These are phyloP conservation scores for Alternaria gaisen DNA, from an alignment of 2,329 filamentous ascomycete species.

Conservation along the genomic window DNA sequence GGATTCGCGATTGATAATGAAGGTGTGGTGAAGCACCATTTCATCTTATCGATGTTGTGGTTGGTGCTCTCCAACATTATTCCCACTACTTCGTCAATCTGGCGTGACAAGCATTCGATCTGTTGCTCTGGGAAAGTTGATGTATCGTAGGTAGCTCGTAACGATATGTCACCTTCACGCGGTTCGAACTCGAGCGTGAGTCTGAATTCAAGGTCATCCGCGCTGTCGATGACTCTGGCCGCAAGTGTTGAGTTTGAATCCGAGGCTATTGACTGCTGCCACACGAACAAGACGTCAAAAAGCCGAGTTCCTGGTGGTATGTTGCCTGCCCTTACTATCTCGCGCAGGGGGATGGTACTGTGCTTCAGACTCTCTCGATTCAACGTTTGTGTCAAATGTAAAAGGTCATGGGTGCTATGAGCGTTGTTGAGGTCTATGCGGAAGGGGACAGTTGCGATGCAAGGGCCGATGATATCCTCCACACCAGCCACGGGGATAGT, in stretches of 20 bases:
- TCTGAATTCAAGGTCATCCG: conserved; percentile 79
- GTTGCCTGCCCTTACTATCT: conserved; percentile 71
- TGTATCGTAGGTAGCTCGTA: conserved; percentile 65
- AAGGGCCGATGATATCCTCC: conserved; percentile 80
- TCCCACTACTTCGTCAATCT: conserved; percentile 66
- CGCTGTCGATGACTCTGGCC: conserved; percentile 66
- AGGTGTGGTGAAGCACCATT: conserved; percentile 29
- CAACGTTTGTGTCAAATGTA: conserved; percentile 69
- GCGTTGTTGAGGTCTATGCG: conserved; percentile 67
- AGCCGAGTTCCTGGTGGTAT: conserved; percentile 65
- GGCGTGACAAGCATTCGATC: conserved; percentile 64
- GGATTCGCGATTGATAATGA: conserved; percentile 55
- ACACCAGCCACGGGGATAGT: conserved; percentile 75
- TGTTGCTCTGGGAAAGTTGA: conserved; percentile 65
- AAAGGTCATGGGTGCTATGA: conserved; percentile 65
- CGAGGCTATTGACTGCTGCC: conserved; percentile 74
- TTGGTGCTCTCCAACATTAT: conserved; percentile 54
- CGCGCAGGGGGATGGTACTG: conserved; percentile 68
- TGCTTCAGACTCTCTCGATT: conserved; percentile 74
- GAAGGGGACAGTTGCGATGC: conserved; percentile 77
- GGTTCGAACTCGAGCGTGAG: conserved; percentile 82
- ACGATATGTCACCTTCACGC: conserved; percentile 53
- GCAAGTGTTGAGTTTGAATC: conserved; percentile 37
- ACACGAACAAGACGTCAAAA: conserved; percentile 83
- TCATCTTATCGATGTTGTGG: conserved; percentile 39